phyloP scores from a whole-genome alignment of 331 rosid species.

The Telfairia occidentalis region DNA sequence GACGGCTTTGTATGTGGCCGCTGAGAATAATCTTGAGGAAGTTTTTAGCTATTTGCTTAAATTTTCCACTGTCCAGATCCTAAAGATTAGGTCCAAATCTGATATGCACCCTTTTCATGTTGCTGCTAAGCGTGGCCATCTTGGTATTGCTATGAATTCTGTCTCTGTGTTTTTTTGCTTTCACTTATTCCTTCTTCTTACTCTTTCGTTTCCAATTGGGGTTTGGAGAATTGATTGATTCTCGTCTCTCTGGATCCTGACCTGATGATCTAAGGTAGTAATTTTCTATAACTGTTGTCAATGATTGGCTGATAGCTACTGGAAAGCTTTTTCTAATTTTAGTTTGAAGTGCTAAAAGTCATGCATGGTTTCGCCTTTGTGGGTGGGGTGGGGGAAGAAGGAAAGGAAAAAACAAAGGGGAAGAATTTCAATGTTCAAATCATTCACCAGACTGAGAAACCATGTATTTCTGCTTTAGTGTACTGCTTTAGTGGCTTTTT shows the following conservation, averaged over 20 bases:
- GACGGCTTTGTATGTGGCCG: slow-evolving; percentile 64
- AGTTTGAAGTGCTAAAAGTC: neutral
- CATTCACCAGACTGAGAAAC: neutral
- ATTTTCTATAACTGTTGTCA: neutral
- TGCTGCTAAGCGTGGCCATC: slow-evolving; percentile 78
- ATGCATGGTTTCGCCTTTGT: neutral
- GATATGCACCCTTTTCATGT: slow-evolving; percentile 79
- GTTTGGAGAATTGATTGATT: neutral
- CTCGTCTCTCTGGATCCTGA: neutral
- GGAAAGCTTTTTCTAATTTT: neutral
- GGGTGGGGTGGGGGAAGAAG: neutral
- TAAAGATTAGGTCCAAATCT: slow-evolving; percentile 72
- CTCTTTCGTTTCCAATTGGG: neutral
- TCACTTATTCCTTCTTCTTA: neutral
- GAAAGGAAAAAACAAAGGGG: neutral
- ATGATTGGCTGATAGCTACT: neutral
- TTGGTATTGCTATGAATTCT: slow-evolving; percentile 34
- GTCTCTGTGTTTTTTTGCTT: neutral
- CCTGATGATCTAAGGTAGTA: neutral
- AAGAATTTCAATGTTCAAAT: neutral
- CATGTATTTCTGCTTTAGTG: neutral
- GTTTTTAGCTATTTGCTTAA: slow-evolving; percentile 50
- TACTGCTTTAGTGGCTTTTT: neutral
- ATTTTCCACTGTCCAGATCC: slow-evolving; percentile 34
- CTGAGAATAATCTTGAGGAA: slow-evolving; percentile 41